Base-by-base conservation (phyloP, 495 filamentous ascomycete genomes). In the Terfezia boudieri region DNA sequence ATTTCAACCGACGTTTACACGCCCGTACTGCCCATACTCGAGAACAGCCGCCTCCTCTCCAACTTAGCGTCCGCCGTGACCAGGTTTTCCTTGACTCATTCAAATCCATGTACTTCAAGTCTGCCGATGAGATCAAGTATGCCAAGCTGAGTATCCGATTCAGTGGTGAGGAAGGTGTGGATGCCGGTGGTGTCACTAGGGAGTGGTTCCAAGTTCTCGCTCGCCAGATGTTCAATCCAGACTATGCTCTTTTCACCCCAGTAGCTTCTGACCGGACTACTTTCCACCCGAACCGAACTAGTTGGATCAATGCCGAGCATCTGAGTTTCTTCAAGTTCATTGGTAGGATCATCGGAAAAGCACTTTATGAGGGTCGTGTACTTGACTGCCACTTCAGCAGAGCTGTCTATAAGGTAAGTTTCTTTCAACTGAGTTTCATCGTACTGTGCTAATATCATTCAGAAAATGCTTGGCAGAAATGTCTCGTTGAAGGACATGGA, bases 401-500 rank as follows among this genome's bases (percentile, higher is more conserved):
- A 62, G 90, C 92, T 8, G 92, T 99, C 51, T 99, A 99, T 72
- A 96, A 95, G 53, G 61, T 64, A 58, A 32, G 49, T 36, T 37
- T 36, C 37, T 10, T 17, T 36, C 55, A 55, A 56, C 37, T 49
- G 11, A 36, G 6, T 38, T 37, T 2, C 48, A 16, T 37, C 0
- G 8, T 20, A 46, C 41, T 46, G 41, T 12, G 26, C 56, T 64
- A 53, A 64, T 36, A 12, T 17, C 43, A 37, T 54, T 22, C 48
- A 64, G 73, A 79, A 82, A 57, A 95, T 99, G 56, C 76, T 99
- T 36, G 84, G 92, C 57, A 87, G 90, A 61, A 75, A 86, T 7
- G 90, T 95, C 36, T 94, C 87, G 5, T 83, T 96, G 67, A 99
- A 96, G 73, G 90, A 99, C 59, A 96, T 99, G 90, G 90, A 99